phyloP scores from a whole-genome alignment of 176 grass and related monocot genomes.

The Musa acuminata region DNA sequence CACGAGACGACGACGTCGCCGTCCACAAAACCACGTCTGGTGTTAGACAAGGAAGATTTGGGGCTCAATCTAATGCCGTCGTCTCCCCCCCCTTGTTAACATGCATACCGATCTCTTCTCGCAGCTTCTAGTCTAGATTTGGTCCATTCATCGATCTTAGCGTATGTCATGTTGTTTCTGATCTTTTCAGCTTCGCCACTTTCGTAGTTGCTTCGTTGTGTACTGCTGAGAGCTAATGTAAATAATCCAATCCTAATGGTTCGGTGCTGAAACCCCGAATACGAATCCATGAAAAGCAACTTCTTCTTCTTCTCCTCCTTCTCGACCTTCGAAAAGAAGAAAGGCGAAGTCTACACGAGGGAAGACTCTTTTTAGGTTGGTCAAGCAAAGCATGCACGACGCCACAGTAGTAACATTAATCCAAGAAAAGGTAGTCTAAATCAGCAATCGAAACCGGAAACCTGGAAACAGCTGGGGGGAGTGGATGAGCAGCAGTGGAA shows the following conservation, averaged over 20 bases:
- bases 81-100: constrained; percentile 27
- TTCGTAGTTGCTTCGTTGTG: not conserved
- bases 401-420: not conserved
- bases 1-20: constrained; percentile 33
- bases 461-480: not conserved
- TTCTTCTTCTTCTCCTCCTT: not conserved
- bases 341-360: not conserved
- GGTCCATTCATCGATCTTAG: constrained; percentile 1
- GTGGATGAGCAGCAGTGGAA: not conserved
- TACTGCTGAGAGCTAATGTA: not conserved
- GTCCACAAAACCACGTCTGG: constrained; percentile 48
- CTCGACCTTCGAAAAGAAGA: constrained; percentile 2
- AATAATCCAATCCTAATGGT: constrained; percentile 1
- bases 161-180: too few species aligned
- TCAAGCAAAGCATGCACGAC: not conserved
- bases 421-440: not conserved
- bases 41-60: constrained; percentile 44
- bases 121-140: not conserved
- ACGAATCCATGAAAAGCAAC: not conserved
- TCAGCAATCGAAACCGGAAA: not conserved
- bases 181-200: too few species aligned
- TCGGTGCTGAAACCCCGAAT: not conserved
- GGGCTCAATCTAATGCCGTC: constrained; percentile 41
- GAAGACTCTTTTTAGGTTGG: not conserved
- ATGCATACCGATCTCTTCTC: constrained; percentile 9